Percentiles rank a stretch among this genome's conserved stretches.
Conservation (phyloP, 352 stramenopile species). For the Phytophthora crassamura region DNA sequence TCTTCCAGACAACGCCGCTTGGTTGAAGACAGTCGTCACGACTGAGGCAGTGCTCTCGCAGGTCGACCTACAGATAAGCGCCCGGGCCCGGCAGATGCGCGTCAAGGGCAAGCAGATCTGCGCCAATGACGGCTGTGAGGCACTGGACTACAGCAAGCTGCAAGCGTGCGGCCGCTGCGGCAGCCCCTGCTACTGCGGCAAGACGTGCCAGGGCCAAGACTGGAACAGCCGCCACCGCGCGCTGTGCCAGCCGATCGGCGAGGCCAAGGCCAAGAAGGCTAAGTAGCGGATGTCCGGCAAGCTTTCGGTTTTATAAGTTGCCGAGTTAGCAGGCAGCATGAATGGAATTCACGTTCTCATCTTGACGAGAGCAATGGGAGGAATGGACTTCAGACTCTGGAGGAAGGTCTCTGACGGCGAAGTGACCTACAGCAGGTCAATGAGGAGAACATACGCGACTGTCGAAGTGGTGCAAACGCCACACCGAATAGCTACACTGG, state of each 20-base stretch:
- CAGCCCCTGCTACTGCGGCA: constrained; percentile 76
- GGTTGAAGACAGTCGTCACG: too few species aligned
- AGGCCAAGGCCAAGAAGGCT: neutral
- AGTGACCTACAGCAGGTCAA: too few species aligned
- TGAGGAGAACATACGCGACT: too few species aligned
- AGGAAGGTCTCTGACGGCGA: too few species aligned
- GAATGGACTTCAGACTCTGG: too few species aligned
- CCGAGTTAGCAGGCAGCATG: too few species aligned
- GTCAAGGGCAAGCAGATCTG: constrained; percentile 60
- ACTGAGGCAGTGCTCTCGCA: too few species aligned
- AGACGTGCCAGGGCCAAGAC: constrained; percentile 66
- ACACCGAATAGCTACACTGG: too few species aligned
- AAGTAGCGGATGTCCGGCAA: constrained; percentile 2
- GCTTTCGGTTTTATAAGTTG: neutral
- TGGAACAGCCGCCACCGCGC: constrained; percentile 70
- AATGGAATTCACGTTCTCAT: too few species aligned
- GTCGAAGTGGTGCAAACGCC: too few species aligned
- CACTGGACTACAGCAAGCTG: constrained; percentile 57
- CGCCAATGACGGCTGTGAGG: constrained; percentile 52
- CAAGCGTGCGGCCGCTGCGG: constrained; percentile 66
- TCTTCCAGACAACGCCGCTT: too few species aligned
- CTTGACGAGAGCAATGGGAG: too few species aligned
- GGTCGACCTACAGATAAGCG: neutral
- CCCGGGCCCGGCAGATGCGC: constrained; percentile 49
- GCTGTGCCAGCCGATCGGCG: constrained; percentile 44